phyloP scores from a whole-genome alignment of 441 rosid genomes.

The Mallotus japonicus region DNA sequence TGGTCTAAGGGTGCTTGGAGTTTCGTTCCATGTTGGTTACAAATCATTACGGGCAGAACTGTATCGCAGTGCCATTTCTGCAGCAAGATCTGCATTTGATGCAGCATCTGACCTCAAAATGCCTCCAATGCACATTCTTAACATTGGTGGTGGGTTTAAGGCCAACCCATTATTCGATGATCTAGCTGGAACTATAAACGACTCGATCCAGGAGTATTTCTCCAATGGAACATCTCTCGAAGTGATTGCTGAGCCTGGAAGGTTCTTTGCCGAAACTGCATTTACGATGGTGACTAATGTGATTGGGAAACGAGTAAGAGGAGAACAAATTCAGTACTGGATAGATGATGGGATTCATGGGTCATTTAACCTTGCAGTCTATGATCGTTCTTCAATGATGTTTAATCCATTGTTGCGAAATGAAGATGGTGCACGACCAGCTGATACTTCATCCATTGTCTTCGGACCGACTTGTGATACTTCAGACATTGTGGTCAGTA shows the following conservation, averaged over 20 bases:
- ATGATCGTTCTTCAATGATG: constrained; percentile 2
- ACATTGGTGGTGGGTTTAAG: constrained; percentile 20
- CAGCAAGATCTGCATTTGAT: constrained; percentile 14
- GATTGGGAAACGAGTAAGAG: constrained; percentile 23
- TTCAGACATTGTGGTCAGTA: not conserved
- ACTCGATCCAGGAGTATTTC: constrained; percentile 12
- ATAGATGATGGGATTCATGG: constrained; percentile 26
- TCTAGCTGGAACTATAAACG: not conserved
- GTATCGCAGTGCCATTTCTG: constrained; percentile 1
- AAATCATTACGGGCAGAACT: not conserved
- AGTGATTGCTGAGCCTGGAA: constrained; percentile 18
- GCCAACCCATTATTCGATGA: constrained; percentile 3
- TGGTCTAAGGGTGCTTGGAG: constrained; percentile 9
- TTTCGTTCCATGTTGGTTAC: constrained; percentile 16
- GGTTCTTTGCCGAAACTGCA: constrained; percentile 16
- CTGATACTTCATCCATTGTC: constrained; percentile 7
- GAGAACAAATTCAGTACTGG: constrained; percentile 17
- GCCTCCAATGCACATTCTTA: constrained; percentile 9
- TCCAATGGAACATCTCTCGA: not conserved
- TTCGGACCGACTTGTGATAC: constrained; percentile 23
- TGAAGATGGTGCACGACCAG: not conserved
- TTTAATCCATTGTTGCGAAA: not conserved
- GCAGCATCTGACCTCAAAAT: constrained; percentile 2
- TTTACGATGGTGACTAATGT: constrained; percentile 15
- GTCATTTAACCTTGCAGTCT: not conserved